These are phyloP conservation scores for Brassica carinata DNA, from an alignment of 345 rosid species.

Conservation along the genomic window DNA sequence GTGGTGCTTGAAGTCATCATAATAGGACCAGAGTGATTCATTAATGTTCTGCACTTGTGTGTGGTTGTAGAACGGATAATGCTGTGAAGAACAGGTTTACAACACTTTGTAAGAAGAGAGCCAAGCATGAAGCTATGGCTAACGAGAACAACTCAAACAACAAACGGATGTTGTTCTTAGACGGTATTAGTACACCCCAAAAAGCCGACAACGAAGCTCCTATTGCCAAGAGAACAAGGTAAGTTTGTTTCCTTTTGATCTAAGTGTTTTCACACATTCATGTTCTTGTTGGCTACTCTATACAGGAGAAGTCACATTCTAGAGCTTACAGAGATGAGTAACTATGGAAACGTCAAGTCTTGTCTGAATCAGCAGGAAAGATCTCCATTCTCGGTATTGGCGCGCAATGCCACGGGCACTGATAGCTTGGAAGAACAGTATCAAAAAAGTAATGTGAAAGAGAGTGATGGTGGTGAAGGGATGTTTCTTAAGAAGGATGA, in stretches of 20 bases:
- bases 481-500: constrained; percentile 79
- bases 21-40: not conserved
- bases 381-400: constrained; percentile 71
- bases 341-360: constrained; percentile 29
- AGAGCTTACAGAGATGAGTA: constrained; percentile 47
- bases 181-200: constrained; percentile 40
- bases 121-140: constrained; percentile 78
- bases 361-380: constrained; percentile 47
- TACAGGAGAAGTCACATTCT: constrained; percentile 71
- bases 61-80: constrained; percentile 83
- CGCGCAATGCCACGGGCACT: constrained; percentile 49
- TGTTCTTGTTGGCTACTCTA: constrained; percentile 11
- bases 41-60: not conserved
- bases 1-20: constrained; percentile 2
- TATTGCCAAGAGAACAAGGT: constrained; percentile 62
- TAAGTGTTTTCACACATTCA: not conserved
- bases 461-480: constrained; percentile 64
- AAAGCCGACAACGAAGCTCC: constrained; percentile 40
- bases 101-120: constrained; percentile 95
- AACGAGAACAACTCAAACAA: constrained; percentile 66
- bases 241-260: not conserved
- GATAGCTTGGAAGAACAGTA: constrained; percentile 41
- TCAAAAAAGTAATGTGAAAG: constrained; percentile 46
- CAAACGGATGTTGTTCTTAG: constrained; percentile 57
- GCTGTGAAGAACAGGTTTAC: constrained; percentile 98